Evolutionary conservation across 2,329 filamentous ascomycete species (phyloP), one percentile per base, ranked within the genome.

Genomic region (Paramyrothecium roridum): DNA sequence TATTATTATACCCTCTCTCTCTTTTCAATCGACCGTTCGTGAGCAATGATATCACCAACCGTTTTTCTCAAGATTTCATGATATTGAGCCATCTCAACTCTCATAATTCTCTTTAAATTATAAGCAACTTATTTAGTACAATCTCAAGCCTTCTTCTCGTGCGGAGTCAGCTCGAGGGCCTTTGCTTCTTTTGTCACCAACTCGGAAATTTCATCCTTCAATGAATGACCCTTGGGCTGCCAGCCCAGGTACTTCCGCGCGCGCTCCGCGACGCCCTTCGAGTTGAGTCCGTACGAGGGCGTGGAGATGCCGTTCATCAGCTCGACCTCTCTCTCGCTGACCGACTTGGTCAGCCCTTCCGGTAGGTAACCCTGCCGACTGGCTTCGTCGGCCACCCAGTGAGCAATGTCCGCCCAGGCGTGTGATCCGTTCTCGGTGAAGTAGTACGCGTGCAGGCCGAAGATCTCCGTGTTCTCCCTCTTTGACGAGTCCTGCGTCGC

Each of bases 381-480:
- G 7, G 61, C 84, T 62, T 82, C 78, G 46, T 84, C 76, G 1
- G 81, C 84, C 55, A 90, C 75, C 64, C 73, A 74, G 56, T 70
- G 68, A 3, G 83, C 74, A 8, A 88, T 66, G 16, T 89, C 83
- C 6, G 81, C 79, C 87, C 87, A 91, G 22, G 71, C 72, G 65
- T 87, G 83, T 53, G 80, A 72, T 2, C 84, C 87, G 60, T 80
- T 82, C 67, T 88, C 84, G 8, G 80, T 76, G 58, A 91, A 85
- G 71, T 85, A 91, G 59, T 91, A 91, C 1, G 77, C 87, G 34
- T 81, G 69, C 0, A 69, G 69, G 1, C 86, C 86, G 79, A 88
- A 91, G 4, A 85, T 73, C 62, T 89, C 86, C 1, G 80, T 72
- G 55, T 85, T 80, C 4, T 76, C 70, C 51, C 75, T 74, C 59